Base-by-base conservation (phyloP, 257 asterid genomes). In the Plectranthus barbatus region DNA sequence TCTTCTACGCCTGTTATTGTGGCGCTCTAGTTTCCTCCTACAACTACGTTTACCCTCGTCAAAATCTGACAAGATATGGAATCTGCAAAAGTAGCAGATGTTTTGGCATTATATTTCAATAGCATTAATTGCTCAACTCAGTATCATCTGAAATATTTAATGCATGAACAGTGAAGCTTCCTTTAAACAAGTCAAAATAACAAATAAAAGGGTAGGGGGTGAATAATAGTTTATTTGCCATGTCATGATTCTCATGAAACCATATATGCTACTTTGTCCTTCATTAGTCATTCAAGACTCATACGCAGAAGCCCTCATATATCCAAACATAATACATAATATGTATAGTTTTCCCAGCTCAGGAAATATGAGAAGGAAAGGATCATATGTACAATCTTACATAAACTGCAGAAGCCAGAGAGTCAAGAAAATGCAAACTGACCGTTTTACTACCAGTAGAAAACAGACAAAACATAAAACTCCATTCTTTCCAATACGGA, bases 1-100 rank as follows among this genome's bases (percentile, higher is more conserved):
- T 69, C 95, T 83, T 79, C 94, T 63, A 14, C 97, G 91, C 34
- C 95, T 81, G 73, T 83, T 84, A 69, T 90, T 90, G 74, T 90
- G 97, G 12, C 87, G 92, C 72, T 90, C 95, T 78, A 90, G 80
- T 71, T 90, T 90, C 81, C 95, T 80, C 70, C 97, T 75, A 69
- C 97, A 90, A 76, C 97, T 90, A 45, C 97, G 86, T 56, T 85
- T 90, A 55, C 94, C 95, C 77, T 90, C 94, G 54, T 90, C 95
- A 77, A 90, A 90, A 71, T 87, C 95, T 61, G 88, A 62, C 76
- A 90, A 64, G 58, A 90, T 57, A 65, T 90, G 97, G 72, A 90
- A 90, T 87, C 95, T 90, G 79, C 74, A 72, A 72, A 76, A 62
- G 41, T 56, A 56, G 10, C 40, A 53, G 44, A 52, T 34, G 26